Evolutionary conservation across 306 rosid species (phyloP).

Genomic region (Clitoria ternatea): DNA sequence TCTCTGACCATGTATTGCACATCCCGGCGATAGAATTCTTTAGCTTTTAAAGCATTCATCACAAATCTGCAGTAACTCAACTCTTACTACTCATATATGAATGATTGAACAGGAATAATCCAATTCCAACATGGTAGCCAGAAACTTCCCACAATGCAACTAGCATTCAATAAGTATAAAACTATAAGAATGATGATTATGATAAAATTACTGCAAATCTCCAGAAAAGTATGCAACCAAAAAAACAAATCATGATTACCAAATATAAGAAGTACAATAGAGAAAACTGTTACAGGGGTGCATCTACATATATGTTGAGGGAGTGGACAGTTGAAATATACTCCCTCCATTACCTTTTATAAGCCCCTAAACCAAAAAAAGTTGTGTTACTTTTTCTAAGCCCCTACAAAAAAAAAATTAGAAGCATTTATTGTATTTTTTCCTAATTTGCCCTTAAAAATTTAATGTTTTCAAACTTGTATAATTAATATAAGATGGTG

Average conservation of each 20-base stretch:
- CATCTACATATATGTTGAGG: not conserved
- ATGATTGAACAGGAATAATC: conserved; percentile 2
- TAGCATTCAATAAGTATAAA: not conserved
- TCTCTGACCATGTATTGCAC: conserved; percentile 91
- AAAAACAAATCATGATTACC: not conserved
- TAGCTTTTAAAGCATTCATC: conserved; percentile 94
- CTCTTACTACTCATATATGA: not conserved
- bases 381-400: too few species aligned
- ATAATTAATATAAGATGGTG: too few species aligned
- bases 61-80: conserved; percentile 74
- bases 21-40: conserved; percentile 87
- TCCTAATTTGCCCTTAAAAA: too few species aligned
- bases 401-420: too few species aligned
- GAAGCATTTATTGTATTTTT: too few species aligned
- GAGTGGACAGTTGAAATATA: too few species aligned
- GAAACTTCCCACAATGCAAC: conserved; percentile 8
- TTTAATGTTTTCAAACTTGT: too few species aligned
- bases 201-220: not conserved
- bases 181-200: not conserved
- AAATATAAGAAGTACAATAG: not conserved
- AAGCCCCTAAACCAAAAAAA: too few species aligned
- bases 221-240: not conserved
- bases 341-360: too few species aligned
- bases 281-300: not conserved
- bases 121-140: conserved; percentile 13